Conservation (phyloP, 192 early-diverging fungal genomes). For the Podila epicladia region DNA sequence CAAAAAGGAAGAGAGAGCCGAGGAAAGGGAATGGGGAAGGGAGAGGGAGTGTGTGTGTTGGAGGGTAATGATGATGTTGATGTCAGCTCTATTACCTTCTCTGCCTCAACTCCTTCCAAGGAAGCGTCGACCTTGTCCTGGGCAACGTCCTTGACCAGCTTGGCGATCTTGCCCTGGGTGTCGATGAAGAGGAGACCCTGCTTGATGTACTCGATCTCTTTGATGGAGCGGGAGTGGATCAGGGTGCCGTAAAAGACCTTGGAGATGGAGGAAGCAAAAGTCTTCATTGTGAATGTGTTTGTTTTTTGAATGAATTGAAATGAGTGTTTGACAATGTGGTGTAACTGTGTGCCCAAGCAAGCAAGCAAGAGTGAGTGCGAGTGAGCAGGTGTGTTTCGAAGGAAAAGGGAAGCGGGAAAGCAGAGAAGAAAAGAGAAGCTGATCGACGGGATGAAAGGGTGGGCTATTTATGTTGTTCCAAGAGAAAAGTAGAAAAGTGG, state of each 20-base stretch:
- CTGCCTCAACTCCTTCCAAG: constrained; percentile 25
- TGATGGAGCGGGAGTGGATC: constrained; percentile 71
- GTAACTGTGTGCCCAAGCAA: background rate
- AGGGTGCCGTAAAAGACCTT: constrained; percentile 71
- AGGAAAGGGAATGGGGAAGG: no score
- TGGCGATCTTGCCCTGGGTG: constrained; percentile 72
- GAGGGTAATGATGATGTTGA: background rate
- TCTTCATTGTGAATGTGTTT: constrained; percentile 22
- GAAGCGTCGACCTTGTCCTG: constrained; percentile 44
- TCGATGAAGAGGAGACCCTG: constrained; percentile 76
- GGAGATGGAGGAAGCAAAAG: constrained; percentile 43
- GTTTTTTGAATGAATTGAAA: background rate
- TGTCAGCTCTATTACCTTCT: constrained; percentile 19
- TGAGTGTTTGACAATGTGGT: background rate
- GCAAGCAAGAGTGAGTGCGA: background rate
- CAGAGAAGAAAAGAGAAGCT: constrained; percentile 22
- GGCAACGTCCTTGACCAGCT: constrained; percentile 59
- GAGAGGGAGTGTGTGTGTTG: background rate
- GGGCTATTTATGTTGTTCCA: constrained; percentile 25
- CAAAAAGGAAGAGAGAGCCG: background rate
- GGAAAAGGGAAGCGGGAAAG: constrained; percentile 2
- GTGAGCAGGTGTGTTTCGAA: background rate
- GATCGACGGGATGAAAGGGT: background rate
- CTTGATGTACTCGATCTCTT: constrained; percentile 72
- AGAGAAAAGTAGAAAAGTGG: constrained; percentile 2